A percentile compares a stretch with the other conserved stretches of the same genome.
Conservation (phyloP, 495 filamentous ascomycete genomes). For the Penicillium bovifimosum region DNA sequence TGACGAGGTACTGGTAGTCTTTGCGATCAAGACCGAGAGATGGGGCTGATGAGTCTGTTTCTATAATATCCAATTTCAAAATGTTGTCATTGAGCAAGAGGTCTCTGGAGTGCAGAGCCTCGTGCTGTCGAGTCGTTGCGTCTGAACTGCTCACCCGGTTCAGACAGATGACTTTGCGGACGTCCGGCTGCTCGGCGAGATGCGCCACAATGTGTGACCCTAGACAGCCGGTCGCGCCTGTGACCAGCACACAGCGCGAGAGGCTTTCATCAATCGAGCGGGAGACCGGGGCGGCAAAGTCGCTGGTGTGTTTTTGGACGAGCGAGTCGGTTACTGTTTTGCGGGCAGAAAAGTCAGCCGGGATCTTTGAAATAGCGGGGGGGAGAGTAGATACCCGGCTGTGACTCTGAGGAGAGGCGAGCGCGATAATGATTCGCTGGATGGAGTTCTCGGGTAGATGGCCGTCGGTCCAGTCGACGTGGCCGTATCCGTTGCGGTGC, state of each 20-base stretch:
- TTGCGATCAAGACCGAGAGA: conserved; percentile 37
- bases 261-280: not conserved
- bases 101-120: not conserved
- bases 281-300: conserved; percentile 1
- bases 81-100: not conserved
- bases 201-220: conserved; percentile 43
- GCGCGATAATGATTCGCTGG: conserved; percentile 39
- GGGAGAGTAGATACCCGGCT: not conserved
- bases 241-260: conserved; percentile 38
- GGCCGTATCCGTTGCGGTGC: conserved; percentile 36
- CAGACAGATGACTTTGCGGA: conserved; percentile 17
- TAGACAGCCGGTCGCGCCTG: conserved; percentile 48
- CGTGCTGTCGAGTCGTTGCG: not conserved
- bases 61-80: conserved; percentile 1
- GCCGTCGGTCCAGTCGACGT: conserved; percentile 48
- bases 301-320: conserved; percentile 18
- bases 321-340: conserved; percentile 28
- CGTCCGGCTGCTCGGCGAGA: conserved; percentile 25
- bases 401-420: conserved; percentile 31
- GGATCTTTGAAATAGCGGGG: not conserved
- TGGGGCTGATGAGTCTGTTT: conserved; percentile 39
- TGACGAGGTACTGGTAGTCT: conserved; percentile 6
- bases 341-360: conserved; percentile 13
- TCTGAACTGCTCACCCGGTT: conserved; percentile 3
- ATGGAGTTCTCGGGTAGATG: conserved; percentile 33